phyloP scores from a whole-genome alignment of 2,329 filamentous ascomycete genomes.

The Penicillium palitans region DNA sequence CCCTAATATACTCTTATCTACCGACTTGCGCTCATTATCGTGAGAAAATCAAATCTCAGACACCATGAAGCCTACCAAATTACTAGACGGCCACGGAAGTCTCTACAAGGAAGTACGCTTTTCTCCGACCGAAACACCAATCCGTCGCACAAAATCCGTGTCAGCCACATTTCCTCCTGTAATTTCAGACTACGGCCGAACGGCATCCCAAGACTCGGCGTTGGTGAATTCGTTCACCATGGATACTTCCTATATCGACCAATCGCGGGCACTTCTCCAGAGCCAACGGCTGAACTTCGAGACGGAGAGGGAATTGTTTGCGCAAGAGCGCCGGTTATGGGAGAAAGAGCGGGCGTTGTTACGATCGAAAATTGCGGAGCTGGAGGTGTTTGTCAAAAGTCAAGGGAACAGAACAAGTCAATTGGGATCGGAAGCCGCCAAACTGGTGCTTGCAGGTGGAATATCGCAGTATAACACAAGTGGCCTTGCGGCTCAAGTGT shows the following conservation, averaged over 20 bases:
- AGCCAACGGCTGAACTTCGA: conserved; percentile 43
- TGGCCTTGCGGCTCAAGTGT: conserved; percentile 37
- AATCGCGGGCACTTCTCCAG: conserved; percentile 43
- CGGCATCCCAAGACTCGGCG: conserved; percentile 17
- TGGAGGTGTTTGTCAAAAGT: conserved; percentile 38
- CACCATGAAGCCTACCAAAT: conserved; percentile 31
- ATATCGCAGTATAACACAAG: conserved; percentile 14
- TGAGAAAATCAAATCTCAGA: conserved; percentile 1
- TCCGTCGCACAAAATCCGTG: conserved; percentile 43
- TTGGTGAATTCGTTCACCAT: conserved; percentile 28
- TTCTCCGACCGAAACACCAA: conserved; percentile 39
- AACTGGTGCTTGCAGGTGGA: conserved; percentile 13
- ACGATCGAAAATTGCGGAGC: conserved; percentile 42
- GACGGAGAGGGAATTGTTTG: conserved; percentile 43
- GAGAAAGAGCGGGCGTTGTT: conserved; percentile 46
- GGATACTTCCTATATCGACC: conserved; percentile 42
- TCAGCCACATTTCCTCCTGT: conserved; percentile 38
- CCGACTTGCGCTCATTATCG: background rate
- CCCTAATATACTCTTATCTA: conserved; percentile 7
- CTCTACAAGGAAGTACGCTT: conserved; percentile 46
- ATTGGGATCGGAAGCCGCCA: conserved; percentile 13
- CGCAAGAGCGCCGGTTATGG: conserved; percentile 47
- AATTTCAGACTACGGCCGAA: conserved; percentile 26
- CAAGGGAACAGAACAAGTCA: conserved; percentile 7
- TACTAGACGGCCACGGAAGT: conserved; percentile 36